A percentile compares a stretch with the other conserved stretches of the same genome.
phyloP scores from a whole-genome alignment of 176 grass and related monocot species.

The Oryza glumipatula region DNA sequence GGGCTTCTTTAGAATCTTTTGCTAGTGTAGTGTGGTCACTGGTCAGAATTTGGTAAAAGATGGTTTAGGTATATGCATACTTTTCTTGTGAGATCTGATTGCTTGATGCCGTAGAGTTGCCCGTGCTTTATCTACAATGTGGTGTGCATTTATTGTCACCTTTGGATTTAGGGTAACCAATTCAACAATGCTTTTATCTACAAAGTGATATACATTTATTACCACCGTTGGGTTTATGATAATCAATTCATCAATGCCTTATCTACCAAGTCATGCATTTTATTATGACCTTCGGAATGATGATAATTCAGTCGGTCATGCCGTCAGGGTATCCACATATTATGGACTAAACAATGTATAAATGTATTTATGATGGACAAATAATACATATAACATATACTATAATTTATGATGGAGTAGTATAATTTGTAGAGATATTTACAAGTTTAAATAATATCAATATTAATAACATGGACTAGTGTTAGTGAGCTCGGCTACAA shows the following conservation, averaged over 20 bases:
- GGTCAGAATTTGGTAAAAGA: conserved; percentile 14
- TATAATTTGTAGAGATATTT: no score
- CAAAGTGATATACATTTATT: conserved; percentile 26
- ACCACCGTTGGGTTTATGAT: not conserved
- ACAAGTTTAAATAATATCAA: no score
- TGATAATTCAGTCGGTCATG: not conserved
- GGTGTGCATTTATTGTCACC: conserved; percentile 15
- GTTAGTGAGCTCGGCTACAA: no score
- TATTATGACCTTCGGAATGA: not conserved
- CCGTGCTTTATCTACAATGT: conserved; percentile 1
- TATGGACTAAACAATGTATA: no score
- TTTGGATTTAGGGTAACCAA: conserved; percentile 11
- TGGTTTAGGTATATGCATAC: conserved; percentile 2
- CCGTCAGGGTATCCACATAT: no score
- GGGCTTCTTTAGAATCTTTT: not conserved
- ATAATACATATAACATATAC: no score
- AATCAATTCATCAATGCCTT: not conserved
- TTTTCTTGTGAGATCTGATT: conserved; percentile 16
- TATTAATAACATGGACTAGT: no score
- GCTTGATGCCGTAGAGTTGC: not conserved
- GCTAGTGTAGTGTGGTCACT: not conserved
- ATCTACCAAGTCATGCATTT: not conserved
- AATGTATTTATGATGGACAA: no score
- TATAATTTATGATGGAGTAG: no score
- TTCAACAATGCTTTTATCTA: not conserved